A percentile compares a stretch with the other conserved stretches of the same genome.
These are phyloP conservation scores for Starmerella stellata DNA, from an alignment of 805 yeast genomes.

Conservation along the genomic window DNA sequence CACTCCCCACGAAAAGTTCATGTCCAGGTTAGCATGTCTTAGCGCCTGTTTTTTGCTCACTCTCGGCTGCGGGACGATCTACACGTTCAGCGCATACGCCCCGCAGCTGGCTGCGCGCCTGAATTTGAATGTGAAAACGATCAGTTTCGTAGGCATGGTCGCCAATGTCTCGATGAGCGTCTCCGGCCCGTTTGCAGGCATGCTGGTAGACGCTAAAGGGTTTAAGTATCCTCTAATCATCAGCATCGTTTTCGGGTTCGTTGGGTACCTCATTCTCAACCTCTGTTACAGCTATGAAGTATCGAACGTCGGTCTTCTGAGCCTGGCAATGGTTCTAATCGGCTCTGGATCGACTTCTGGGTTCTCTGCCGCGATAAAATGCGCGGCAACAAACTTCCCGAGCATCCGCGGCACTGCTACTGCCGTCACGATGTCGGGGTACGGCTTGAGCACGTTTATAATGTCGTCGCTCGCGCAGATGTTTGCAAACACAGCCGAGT, in stretches of 20 bases:
- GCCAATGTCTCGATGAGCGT: slow-evolving; percentile 51
- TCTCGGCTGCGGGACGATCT: slow-evolving; percentile 41
- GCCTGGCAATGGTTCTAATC: slow-evolving; percentile 34
- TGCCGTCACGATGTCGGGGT: slow-evolving; percentile 53
- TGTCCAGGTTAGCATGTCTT: slow-evolving; percentile 13
- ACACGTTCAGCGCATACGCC: slow-evolving; percentile 57
- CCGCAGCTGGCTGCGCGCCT: slow-evolving; percentile 53
- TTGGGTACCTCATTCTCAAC: slow-evolving; percentile 41
- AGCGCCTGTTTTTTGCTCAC: slow-evolving; percentile 18
- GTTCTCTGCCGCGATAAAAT: slow-evolving; percentile 47
- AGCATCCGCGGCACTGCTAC: slow-evolving; percentile 55
- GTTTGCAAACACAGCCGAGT: slow-evolving; percentile 25
- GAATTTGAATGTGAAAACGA: slow-evolving; percentile 40
- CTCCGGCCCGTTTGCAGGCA: slow-evolving; percentile 52
- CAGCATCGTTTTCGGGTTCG: slow-evolving; percentile 33
- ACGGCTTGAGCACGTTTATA: slow-evolving; percentile 56
- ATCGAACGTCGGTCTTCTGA: slow-evolving; percentile 25
- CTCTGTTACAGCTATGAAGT: slow-evolving; percentile 30
- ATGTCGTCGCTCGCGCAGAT: slow-evolving; percentile 41
- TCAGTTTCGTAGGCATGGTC: slow-evolving; percentile 44
- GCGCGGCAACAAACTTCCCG: slow-evolving; percentile 56
- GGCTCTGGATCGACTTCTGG: slow-evolving; percentile 56
- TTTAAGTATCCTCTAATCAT: slow-evolving; percentile 34
- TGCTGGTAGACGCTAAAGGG: slow-evolving; percentile 44
- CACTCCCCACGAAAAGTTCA: no score